Evolutionary conservation across 2,329 filamentous ascomycete species (phyloP).

Genomic region (Calonectria multiphialidica): DNA sequence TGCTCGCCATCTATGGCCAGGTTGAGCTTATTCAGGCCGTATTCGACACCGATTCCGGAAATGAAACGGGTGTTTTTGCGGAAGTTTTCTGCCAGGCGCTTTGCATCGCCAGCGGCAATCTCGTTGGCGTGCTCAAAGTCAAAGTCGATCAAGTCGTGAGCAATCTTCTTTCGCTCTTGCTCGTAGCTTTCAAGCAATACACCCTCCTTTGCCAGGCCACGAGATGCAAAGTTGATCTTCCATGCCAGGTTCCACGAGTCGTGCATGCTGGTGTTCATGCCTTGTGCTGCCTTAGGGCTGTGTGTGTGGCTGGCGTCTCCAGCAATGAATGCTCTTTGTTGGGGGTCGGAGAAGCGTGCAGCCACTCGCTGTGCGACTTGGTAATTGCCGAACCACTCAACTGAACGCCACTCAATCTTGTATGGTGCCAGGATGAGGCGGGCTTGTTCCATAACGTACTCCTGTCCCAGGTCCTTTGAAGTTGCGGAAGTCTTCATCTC

Average conservation of each 20-base stretch:
- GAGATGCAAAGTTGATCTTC: constrained; percentile 64
- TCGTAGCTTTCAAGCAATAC: constrained; percentile 70
- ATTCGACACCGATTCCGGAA: constrained; percentile 75
- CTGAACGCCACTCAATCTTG: constrained; percentile 65
- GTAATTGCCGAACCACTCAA: constrained; percentile 80
- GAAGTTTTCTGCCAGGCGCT: constrained; percentile 74
- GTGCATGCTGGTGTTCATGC: constrained; percentile 70
- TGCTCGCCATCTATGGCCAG: constrained; percentile 44
- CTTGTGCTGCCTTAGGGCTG: constrained; percentile 77
- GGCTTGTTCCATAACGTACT: constrained; percentile 77
- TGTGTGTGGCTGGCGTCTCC: constrained; percentile 79
- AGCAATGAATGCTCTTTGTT: constrained; percentile 72
- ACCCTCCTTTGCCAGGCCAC: constrained; percentile 64
- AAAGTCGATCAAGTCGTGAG: constrained; percentile 68
- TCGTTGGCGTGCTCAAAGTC: constrained; percentile 68
- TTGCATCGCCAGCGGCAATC: constrained; percentile 71
- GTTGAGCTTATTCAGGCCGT: constrained; percentile 63
- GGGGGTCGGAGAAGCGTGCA: constrained; percentile 72
- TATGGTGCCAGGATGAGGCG: constrained; percentile 70
- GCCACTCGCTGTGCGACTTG: constrained; percentile 78
- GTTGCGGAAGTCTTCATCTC: constrained; percentile 61
- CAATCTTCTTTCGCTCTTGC: constrained; percentile 70
- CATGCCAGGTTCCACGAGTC: constrained; percentile 72
- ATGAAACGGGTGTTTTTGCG: constrained; percentile 78
- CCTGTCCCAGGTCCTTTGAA: constrained; percentile 60